phyloP scores from a whole-genome alignment of 2,329 filamentous ascomycete species.

The Teratosphaeriaceae sp. region DNA sequence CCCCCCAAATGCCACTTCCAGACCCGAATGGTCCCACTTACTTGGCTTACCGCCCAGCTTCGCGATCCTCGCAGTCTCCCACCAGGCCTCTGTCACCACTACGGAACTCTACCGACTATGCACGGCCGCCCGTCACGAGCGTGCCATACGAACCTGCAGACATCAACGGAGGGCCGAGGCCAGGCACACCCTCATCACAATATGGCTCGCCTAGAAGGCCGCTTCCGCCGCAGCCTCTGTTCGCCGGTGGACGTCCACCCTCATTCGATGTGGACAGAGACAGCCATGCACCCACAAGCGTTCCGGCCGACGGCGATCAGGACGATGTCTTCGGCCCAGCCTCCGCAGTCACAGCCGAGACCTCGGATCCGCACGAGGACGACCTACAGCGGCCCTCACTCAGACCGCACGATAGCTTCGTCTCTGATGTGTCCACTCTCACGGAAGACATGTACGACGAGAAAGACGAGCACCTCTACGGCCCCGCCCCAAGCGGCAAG shows the following conservation, averaged over 20 bases:
- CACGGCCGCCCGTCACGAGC: conserved; percentile 62
- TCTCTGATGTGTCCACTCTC: conserved; percentile 55
- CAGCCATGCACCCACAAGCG: conserved; percentile 57
- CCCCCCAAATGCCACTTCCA: conserved; percentile 48
- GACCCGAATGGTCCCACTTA: conserved; percentile 58
- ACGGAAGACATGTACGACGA: conserved; percentile 54
- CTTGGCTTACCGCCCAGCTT: conserved; percentile 50
- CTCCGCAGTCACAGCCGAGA: conserved; percentile 40
- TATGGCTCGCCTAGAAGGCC: conserved; percentile 86
- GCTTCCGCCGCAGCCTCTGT: conserved; percentile 81
- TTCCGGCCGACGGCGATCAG: conserved; percentile 54
- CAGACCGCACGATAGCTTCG: conserved; percentile 58
- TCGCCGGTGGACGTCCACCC: conserved; percentile 50
- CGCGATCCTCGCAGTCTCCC: conserved; percentile 48
- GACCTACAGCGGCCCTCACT: conserved; percentile 48
- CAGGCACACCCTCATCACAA: conserved; percentile 80
- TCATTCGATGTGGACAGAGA: conserved; percentile 35
- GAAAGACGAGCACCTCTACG: conserved; percentile 58
- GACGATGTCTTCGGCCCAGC: conserved; percentile 60
- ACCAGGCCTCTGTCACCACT: conserved; percentile 50
- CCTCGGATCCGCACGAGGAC: neutral
- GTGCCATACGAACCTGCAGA: conserved; percentile 79
- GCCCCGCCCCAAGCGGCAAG: conserved; percentile 76
- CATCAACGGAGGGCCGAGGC: conserved; percentile 80
- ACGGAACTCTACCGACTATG: conserved; percentile 54